Evolutionary conservation across 352 stramenopile genomes (phyloP), one percentile per base, ranked within the genome.

Genomic region (Phytopythium chamaehyphon): DNA sequence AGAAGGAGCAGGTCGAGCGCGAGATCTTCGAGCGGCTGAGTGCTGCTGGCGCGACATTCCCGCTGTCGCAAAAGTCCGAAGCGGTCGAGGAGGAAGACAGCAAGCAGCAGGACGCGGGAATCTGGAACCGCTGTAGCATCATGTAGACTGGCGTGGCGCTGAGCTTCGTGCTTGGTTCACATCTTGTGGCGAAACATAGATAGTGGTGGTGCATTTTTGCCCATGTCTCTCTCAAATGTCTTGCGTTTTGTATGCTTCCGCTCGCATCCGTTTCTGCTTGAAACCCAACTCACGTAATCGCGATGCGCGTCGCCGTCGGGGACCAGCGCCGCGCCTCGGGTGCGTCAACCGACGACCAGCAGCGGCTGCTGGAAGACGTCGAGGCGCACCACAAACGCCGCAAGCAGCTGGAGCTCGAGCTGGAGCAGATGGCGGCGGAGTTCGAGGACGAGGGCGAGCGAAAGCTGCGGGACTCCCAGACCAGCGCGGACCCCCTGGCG

Each of bases 81-180:
- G 52, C 48, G 35, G 51, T 38, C 31, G 39, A 50, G 40, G 12
- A 28, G 22, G 46, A 40, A 18, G 16, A 45, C 2, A 49, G 6
- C 15, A 12, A 42, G n/a, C 37, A 52, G 11, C 62, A 78, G 16
- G 57, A 64, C 12, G 38, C 43, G 42, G 70, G 66, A 6, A 19
- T 52, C 50, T 88, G 76, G 76, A 74, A 56, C 52, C 75, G 71
- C 47, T 88, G 76, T 55, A 75, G 57, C 22, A 86, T 88, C 60
- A 79, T 64, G 50, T 88, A 88, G 28, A 33, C n/a, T n/a, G n/a
- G n/a, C n/a, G n/a, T n/a, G n/a, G n/a, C n/a, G n/a, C n/a, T n/a
- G n/a, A n/a, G n/a, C n/a, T n/a, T n/a, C n/a, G n/a, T n/a, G n/a
- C n/a, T n/a, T n/a, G n/a, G n/a, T n/a, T n/a, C n/a, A n/a, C n/a